Base-by-base conservation (phyloP, 1,284 basidiomycete genomes). In the Gymnopus androsaceus region DNA sequence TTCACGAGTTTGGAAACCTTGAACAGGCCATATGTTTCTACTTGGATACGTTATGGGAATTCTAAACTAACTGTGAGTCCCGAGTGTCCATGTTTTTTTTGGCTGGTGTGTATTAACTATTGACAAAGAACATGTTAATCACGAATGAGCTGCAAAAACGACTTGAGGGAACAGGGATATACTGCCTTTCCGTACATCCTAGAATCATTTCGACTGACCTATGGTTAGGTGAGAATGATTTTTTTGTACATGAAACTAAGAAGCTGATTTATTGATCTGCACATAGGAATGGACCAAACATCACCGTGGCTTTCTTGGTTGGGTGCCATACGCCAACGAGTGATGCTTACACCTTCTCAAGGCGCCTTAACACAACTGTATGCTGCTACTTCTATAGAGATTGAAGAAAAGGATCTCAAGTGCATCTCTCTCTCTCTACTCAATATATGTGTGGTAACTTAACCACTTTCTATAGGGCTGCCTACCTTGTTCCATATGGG, bases 361-460 rank as follows among this genome's bases (percentile, higher is more conserved):
- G 60, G 58, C 3, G 60, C 58, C 28, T 53, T 59, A 14, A 59
- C 60, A 12, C 60, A 61, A 31, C 52, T 61, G 5, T 59, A 55
- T 14, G 60, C 60, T 9, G 60, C 55, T 11, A 61, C 60, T 17
- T 54, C 56, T 11, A 53, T 62, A 0, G 60, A 65, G 21, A 61
- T 54, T 3, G 57, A 44, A 17, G 56, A 49, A 3, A 40, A 62
- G 9, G 60, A 60, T 42, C 64, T 64, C 23, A 64, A 67, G 57
- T 66, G 17, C 49, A 28, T 9, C n/a, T 48, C 14, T n/a, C 17
- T 4, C 5, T 30, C 2, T 30, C 36, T 2, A 19, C 46, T 48
- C 8, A n/a, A n/a, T n/a, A n/a, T n/a, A n/a, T n/a, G n/a, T n/a
- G n/a, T n/a, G n/a, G n/a, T n/a, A n/a, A n/a, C n/a, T n/a, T n/a